Conservation (phyloP, 2,329 filamentous ascomycete species). For the Thielaviopsis ethacetica region DNA sequence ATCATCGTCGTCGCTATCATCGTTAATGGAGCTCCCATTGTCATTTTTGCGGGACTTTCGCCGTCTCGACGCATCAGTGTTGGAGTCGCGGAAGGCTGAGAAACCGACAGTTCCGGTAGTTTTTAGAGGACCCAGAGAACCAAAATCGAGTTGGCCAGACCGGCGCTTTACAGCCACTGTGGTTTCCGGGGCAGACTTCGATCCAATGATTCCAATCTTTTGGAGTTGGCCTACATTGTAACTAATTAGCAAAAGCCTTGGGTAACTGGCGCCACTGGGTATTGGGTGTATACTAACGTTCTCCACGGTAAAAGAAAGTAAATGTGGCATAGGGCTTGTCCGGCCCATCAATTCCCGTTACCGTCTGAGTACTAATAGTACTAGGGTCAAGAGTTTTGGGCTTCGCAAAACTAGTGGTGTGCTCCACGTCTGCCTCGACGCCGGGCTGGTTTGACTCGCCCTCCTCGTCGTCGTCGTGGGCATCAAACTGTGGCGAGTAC, state of each 20-base stretch:
- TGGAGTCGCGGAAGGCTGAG: conserved; percentile 65
- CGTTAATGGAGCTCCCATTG: conserved; percentile 47
- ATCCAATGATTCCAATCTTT: conserved; percentile 79
- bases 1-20: conserved; percentile 60
- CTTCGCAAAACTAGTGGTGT: conserved; percentile 95
- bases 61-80: conserved; percentile 37
- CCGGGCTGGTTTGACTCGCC: conserved; percentile 17
- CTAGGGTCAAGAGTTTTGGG: conserved; percentile 92
- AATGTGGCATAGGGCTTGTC: conserved; percentile 95
- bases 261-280: neutral
- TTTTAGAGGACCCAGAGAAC: conserved; percentile 69
- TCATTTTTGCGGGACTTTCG: conserved; percentile 46
- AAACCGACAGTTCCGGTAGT: conserved; percentile 80
- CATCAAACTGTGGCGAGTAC: conserved; percentile 94
- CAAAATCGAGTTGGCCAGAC: conserved; percentile 72
- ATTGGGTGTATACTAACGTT: conserved; percentile 46
- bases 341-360: conserved; percentile 92
- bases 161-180: conserved; percentile 55
- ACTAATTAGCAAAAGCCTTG: neutral
- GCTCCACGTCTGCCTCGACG: conserved; percentile 67
- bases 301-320: conserved; percentile 93
- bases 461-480: conserved; percentile 75
- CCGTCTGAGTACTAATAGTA: conserved; percentile 94
- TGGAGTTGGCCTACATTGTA: conserved; percentile 60
- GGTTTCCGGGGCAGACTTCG: conserved; percentile 47